Conservation (phyloP, 2,329 filamentous ascomycete species). For the Trichoderma sp. region DNA sequence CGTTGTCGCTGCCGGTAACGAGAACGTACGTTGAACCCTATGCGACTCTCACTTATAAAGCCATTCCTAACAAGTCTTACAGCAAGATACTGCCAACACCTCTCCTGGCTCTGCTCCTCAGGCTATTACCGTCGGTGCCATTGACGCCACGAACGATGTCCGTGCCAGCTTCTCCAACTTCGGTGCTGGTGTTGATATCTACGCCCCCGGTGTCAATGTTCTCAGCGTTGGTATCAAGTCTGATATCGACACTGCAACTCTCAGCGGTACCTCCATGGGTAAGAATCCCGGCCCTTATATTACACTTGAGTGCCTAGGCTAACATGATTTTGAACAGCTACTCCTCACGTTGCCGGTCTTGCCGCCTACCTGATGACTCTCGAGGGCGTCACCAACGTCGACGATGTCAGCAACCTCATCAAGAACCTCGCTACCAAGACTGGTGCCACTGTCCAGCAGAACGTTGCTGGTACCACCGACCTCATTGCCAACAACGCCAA, state of each 20-base stretch:
- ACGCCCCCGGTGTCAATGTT: constrained; percentile 54
- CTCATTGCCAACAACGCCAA: constrained; percentile 58
- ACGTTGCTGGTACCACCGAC: constrained; percentile 44
- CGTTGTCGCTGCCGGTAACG: constrained; percentile 61
- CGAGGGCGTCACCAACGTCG: constrained; percentile 44
- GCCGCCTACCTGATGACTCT: constrained; percentile 65
- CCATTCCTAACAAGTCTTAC: not conserved
- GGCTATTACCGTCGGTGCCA: constrained; percentile 59
- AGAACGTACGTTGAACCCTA: constrained; percentile 36
- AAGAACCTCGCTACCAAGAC: constrained; percentile 50
- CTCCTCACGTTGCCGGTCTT: constrained; percentile 65
- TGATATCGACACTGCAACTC: constrained; percentile 42
- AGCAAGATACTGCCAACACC: constrained; percentile 47
- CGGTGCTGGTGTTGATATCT: constrained; percentile 51
- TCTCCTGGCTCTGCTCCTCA: constrained; percentile 55
- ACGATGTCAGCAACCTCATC: constrained; percentile 45
- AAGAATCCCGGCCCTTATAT: constrained; percentile 17
- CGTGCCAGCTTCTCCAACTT: constrained; percentile 59
- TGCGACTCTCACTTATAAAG: not conserved
- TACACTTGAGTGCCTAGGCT: not conserved
- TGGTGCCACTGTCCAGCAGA: constrained; percentile 42
- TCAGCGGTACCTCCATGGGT: constrained; percentile 60
- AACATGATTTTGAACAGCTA: constrained; percentile 39
- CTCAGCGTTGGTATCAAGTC: constrained; percentile 51
- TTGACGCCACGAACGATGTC: constrained; percentile 49